phyloP scores from a whole-genome alignment of 306 rosid species.

The Sesbania bispinosa region DNA sequence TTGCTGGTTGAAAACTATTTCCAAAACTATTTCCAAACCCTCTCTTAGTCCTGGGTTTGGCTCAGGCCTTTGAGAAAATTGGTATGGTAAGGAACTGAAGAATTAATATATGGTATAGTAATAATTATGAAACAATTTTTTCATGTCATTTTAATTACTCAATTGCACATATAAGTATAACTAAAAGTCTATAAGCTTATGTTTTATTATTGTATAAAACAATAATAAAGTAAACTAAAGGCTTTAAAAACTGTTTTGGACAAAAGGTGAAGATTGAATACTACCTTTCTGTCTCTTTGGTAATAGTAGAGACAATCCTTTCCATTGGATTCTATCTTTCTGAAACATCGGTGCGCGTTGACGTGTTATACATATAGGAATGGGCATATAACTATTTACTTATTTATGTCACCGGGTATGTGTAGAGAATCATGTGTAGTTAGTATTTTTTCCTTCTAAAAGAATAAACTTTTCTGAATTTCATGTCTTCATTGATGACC shows the following conservation, averaged over 20 bases:
- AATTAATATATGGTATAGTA: background rate
- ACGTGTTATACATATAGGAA: background rate
- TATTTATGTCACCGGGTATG: background rate
- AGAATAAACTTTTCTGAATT: too few relatives aligned
- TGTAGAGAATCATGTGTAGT: background rate
- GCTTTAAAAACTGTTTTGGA: background rate
- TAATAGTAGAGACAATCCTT: background rate
- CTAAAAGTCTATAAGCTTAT: too few relatives aligned
- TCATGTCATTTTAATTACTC: background rate
- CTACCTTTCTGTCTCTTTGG: background rate
- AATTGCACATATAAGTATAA: background rate
- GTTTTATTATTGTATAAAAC: background rate
- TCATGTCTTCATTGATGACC: background rate
- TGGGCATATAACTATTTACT: background rate
- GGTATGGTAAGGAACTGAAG: background rate
- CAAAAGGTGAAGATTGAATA: background rate
- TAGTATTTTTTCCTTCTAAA: background rate
- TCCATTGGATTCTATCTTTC: background rate
- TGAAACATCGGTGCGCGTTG: background rate
- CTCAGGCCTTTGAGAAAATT: too few relatives aligned
- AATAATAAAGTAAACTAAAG: background rate
- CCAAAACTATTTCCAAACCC: too few relatives aligned
- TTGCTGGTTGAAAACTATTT: background rate
- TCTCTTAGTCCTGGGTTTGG: constrained; percentile 62
- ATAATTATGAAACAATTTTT: background rate